Base-by-base conservation (phyloP, 1,139 yeast genomes). In the Suhomyces wounanorum region DNA sequence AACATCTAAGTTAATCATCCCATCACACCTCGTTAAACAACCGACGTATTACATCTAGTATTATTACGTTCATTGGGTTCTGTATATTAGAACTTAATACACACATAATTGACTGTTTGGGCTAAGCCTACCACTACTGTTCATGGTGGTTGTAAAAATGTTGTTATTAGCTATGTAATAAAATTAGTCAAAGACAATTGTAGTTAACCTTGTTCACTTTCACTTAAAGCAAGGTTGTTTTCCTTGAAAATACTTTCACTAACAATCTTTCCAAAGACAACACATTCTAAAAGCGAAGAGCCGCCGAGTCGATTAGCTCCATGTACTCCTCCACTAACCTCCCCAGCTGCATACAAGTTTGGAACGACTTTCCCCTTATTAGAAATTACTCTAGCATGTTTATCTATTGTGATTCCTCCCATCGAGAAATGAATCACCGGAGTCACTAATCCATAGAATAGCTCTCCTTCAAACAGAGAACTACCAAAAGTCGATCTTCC, bases 1-100 rank as follows among this genome's bases (percentile, higher is more conserved):
- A 92, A 88, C 96, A 94, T 94, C 87, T 94, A 92, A 89, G 65
- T 40, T 49, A 45, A 41, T 33, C 51, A 40, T 45, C 47, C 52
- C 52, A 47, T 45, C 43, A 43, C 51, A 42, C 48, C 43, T 30
- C 48, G 42, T 51, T 31, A 50, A 47, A 43, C 41, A 48, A 50
- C 45, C 49, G 48, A 41, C 52, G 52, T 49, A 45, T 50, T 40
- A 40, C 40, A 43, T 47, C 50, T 47, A 47, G 50, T 51, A 51
- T 51, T 47, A 36, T 46, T 47, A 44, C 48, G 48, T 48, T 44
- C 42, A 43, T 51, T 51, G 50, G 53, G 53, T 51, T 51, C 53
- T 50, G 47, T 51, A 50, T 47, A 51, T 43, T 51, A 45, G 53
- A 51, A 51, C 53, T 51, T 51, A 46, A 51, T 51, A 51, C 49